Base-by-base conservation (phyloP, 305 asterid genomes). In the Fraxinus xanthoxyloides region DNA sequence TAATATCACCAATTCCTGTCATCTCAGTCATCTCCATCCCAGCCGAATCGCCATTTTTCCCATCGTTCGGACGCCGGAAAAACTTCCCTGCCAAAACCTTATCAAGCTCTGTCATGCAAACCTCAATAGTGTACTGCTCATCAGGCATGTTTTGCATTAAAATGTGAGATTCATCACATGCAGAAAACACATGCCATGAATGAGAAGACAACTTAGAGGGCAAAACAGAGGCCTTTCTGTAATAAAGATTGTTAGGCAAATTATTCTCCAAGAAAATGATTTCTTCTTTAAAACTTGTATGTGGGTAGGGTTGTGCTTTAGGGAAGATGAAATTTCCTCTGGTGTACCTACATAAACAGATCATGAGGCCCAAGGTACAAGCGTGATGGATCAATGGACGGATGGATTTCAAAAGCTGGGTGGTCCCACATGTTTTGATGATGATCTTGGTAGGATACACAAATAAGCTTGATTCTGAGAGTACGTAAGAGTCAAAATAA, bases 181-280 rank as follows among this genome's bases (percentile, higher is more conserved):
- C 94, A 4, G 91, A 85, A 32, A 89, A 92, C 23, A 89, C 94
- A 79, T 92, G 97, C 97, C 97, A 92, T 2, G 92, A 88, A 79
- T 92, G 87, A 26, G 72, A 19, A 9, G 85, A 81, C 46, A 81
- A 54, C 32, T 81, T 46, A 1, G 79, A 70, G 73, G 74, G 80
- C 87, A 84, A 76, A 31, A 90, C 87, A 4, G 90, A 87, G 12
- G 93, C 97, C 77, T 88, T 92, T 36, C 84, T 82, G 73, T 79
- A 85, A 34, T 88, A 80, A n/a, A 90, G 87, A 84, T 86, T 78
- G 4, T 36, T 77, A 1, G 94, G 94, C 82, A 92, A 74, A 51
- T 61, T 81, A 7, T 85, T 76, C 30, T 90, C 91, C 84, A 91
- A 83, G 28, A 83, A 90, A 0, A 83, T 59, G 1, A 90, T 89